Conservation (phyloP, 331 rosid genomes). For the Phaseolus coccineus region DNA sequence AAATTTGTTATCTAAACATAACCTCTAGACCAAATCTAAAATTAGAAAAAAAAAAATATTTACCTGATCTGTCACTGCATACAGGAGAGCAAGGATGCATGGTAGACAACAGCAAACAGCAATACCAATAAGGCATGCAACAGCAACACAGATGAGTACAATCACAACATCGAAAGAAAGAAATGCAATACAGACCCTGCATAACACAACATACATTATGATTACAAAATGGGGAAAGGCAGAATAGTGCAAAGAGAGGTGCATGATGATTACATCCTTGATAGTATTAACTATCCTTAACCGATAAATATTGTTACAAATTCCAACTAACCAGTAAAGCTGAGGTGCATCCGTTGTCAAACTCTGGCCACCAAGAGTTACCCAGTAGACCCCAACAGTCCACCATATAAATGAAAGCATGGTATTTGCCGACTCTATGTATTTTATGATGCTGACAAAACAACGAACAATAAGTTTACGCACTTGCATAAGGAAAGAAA, state of each 20-base stretch:
- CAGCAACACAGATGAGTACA: slow-evolving; percentile 71
- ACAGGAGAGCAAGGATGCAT: slow-evolving; percentile 81
- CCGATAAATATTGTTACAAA: slow-evolving; percentile 31
- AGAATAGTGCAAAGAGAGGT: slow-evolving; percentile 14
- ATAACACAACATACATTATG: slow-evolving; percentile 38
- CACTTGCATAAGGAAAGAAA: slow-evolving; percentile 12
- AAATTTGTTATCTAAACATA: neutral
- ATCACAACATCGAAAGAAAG: slow-evolving; percentile 78
- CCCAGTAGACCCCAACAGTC: slow-evolving; percentile 92
- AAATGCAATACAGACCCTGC: slow-evolving; percentile 89
- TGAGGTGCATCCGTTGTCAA: slow-evolving; percentile 72
- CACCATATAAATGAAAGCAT: slow-evolving; percentile 87
- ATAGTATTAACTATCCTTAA: neutral
- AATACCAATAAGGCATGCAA: slow-evolving; percentile 82
- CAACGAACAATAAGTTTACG: slow-evolving; percentile 19
- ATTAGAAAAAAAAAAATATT: neutral
- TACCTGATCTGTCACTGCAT: slow-evolving; percentile 77
- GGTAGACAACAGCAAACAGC: slow-evolving; percentile 96
- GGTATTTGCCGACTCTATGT: slow-evolving; percentile 72
- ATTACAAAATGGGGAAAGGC: slow-evolving; percentile 25
- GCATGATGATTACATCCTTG: too few species aligned
- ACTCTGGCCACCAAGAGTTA: slow-evolving; percentile 72
- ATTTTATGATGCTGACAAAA: slow-evolving; percentile 61
- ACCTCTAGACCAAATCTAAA: slow-evolving; percentile 8
- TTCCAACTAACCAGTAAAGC: slow-evolving; percentile 78